Evolutionary conservation across 768 basidiomycete species (phyloP).

Genomic region (Xerocomellus chrysenteron): DNA sequence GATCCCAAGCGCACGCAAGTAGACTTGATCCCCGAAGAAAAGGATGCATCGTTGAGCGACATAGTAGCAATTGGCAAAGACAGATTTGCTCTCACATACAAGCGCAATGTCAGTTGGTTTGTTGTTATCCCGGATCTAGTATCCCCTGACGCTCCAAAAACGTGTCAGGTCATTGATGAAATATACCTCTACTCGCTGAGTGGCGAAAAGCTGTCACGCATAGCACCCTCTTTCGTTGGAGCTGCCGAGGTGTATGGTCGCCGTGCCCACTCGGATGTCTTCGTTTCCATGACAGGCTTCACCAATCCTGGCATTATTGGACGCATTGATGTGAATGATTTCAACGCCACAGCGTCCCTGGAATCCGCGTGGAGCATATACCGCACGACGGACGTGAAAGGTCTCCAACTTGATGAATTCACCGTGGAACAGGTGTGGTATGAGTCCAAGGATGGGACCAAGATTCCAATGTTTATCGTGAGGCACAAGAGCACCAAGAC

Average conservation of each 20-base stretch:
- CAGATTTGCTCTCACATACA: slow-evolving; percentile 62
- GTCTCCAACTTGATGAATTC: slow-evolving; percentile 67
- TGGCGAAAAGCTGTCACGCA: slow-evolving; percentile 52
- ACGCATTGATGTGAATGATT: slow-evolving; percentile 54
- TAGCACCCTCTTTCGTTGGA: slow-evolving; percentile 70
- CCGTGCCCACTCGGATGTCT: slow-evolving; percentile 58
- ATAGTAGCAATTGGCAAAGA: slow-evolving; percentile 50
- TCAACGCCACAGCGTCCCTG: slow-evolving; percentile 25
- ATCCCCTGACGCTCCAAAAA: slow-evolving; percentile 5
- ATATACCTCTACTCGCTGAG: slow-evolving; percentile 64
- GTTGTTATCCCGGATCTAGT: background rate
- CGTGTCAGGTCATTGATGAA: slow-evolving; percentile 67
- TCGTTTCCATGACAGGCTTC: slow-evolving; percentile 64
- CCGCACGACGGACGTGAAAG: slow-evolving; percentile 55
- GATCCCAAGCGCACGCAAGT: slow-evolving; percentile 45
- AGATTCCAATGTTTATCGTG: slow-evolving; percentile 84
- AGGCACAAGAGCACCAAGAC: slow-evolving; percentile 66
- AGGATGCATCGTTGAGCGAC: slow-evolving; percentile 57
- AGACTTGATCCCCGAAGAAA: slow-evolving; percentile 70
- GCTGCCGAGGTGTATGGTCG: slow-evolving; percentile 51
- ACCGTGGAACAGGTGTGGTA: slow-evolving; percentile 78
- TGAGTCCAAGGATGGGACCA: slow-evolving; percentile 73
- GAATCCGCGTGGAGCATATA: slow-evolving; percentile 60
- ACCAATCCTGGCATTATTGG: slow-evolving; percentile 68
- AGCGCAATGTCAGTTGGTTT: slow-evolving; percentile 58